Conservation (phyloP, 2,329 filamentous ascomycete genomes). For the Coleophoma eucalyptorum region DNA sequence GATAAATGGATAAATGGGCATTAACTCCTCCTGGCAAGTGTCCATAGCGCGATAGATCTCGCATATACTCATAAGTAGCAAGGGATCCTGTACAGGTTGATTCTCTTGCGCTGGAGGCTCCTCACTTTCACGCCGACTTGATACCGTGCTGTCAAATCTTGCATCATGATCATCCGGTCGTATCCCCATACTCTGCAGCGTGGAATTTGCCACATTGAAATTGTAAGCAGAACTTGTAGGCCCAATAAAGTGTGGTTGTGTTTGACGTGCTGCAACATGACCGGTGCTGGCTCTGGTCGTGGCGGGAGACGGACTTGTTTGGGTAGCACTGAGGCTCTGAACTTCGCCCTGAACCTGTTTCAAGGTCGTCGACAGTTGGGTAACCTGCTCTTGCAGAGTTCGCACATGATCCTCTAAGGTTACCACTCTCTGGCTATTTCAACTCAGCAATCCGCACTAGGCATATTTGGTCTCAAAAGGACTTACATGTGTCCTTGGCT, state of each 20-base stretch:
- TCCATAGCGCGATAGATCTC: background rate
- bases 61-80: background rate
- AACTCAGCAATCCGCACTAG: background rate
- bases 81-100: background rate
- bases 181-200: background rate
- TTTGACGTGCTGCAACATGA: background rate
- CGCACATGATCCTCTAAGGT: background rate
- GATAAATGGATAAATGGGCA: background rate
- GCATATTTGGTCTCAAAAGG: background rate
- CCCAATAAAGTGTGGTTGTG: background rate
- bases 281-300: background rate
- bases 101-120: constrained; percentile 31
- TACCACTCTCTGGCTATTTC: background rate
- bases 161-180: background rate
- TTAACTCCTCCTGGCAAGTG: background rate
- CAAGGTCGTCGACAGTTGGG: background rate
- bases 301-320: background rate
- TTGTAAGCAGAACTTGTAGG: background rate
- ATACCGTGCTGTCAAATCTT: background rate
- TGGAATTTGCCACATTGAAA: background rate
- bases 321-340: background rate
- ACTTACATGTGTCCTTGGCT: background rate
- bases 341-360: background rate
- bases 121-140: constrained; percentile 26
- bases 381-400: background rate